These are phyloP conservation scores for Heterobasidion parviporum DNA, from an alignment of 1,284 basidiomycete genomes.

Conservation along the genomic window DNA sequence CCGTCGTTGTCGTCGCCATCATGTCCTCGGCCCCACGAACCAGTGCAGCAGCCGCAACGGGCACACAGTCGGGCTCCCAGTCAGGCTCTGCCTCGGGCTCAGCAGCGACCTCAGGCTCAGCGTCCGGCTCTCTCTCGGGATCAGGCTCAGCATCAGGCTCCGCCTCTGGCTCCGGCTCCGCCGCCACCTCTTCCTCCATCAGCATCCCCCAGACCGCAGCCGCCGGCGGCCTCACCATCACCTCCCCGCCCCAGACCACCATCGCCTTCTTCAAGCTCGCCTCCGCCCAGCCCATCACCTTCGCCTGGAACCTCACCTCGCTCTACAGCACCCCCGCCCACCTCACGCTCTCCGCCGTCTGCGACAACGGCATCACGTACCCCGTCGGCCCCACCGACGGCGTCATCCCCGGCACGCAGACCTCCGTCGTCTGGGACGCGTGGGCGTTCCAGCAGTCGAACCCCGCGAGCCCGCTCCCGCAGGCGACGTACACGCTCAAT, in stretches of 20 bases:
- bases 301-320: slow-evolving; percentile 86
- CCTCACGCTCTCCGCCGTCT: slow-evolving; percentile 77
- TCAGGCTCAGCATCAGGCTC: not conserved
- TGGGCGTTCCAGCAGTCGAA: slow-evolving; percentile 67
- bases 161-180: not conserved
- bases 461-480: slow-evolving; percentile 60
- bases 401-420: slow-evolving; percentile 61
- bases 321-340: slow-evolving; percentile 59
- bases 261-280: slow-evolving; percentile 90
- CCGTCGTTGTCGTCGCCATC: not conserved
- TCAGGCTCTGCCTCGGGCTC: not conserved
- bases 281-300: slow-evolving; percentile 64
- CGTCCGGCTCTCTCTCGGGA: not conserved
- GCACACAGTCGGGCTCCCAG: not conserved
- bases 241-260: slow-evolving; percentile 71
- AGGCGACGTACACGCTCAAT: slow-evolving; percentile 68
- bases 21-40: not conserved
- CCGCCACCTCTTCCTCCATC: not conserved
- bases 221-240: slow-evolving; percentile 63
- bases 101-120: not conserved
- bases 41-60: not conserved
- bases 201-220: slow-evolving; percentile 47
- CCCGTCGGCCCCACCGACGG: slow-evolving; percentile 76
- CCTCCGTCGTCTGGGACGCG: slow-evolving; percentile 74
- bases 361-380: slow-evolving; percentile 84